Percentiles rank a stretch among this genome's conserved stretches.
Evolutionary conservation across 805 yeast species (phyloP).

Genomic region (Ogataea pignaliae): DNA sequence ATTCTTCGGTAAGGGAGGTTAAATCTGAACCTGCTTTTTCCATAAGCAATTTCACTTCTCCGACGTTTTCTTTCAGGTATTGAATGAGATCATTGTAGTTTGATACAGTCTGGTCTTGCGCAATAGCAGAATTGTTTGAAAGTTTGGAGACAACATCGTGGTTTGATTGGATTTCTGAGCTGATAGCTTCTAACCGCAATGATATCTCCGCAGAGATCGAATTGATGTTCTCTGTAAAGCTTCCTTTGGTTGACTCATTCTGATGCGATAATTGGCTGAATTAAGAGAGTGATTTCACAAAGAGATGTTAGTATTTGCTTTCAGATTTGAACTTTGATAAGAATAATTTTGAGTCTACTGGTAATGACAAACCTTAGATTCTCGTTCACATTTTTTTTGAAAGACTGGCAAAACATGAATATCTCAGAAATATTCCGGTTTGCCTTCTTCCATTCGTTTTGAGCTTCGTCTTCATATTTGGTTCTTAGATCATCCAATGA

Average conservation of each 20-base stretch:
- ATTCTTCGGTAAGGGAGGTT: neutral
- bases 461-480: constrained; percentile 2
- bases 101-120: no score
- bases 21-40: neutral
- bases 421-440: constrained; percentile 3
- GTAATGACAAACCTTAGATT: constrained; percentile 4
- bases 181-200: no score
- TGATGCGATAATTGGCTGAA: no score
- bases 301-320: neutral
- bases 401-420: neutral
- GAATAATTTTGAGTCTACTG: neutral
- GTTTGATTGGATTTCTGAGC: no score
- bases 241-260: no score
- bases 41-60: neutral
- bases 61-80: neutral
- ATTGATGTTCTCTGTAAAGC: no score
- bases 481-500: constrained; percentile 10
- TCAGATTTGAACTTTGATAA: neutral
- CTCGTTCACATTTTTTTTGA: neutral
- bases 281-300: neutral
- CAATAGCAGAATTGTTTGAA: no score
- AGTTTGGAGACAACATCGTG: no score
- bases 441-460: constrained; percentile 5
- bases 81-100: no score
- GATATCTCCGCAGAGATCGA: no score